phyloP scores from a whole-genome alignment of 805 yeast species.

The Suhomyces sp. region DNA sequence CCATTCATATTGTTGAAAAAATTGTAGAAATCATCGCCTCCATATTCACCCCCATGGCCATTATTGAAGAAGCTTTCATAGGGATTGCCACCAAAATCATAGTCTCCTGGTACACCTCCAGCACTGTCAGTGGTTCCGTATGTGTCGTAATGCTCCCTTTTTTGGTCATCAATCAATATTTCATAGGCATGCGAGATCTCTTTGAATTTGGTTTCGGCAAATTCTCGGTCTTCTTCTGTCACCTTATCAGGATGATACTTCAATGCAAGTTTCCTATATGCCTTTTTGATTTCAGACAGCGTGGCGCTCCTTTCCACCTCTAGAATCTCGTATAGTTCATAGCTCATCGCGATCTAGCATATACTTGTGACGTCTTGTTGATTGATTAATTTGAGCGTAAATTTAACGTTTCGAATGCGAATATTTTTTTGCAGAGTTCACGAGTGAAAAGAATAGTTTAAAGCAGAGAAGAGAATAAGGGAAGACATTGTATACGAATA shows the following conservation, averaged over 20 bases:
- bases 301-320: constrained; percentile 69
- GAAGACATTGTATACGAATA: neutral
- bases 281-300: constrained; percentile 70
- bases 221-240: constrained; percentile 56
- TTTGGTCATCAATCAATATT: constrained; percentile 65
- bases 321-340: constrained; percentile 55
- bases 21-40: constrained; percentile 73
- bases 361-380: neutral
- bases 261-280: constrained; percentile 82
- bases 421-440: constrained; percentile 1
- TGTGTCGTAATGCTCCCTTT: constrained; percentile 56
- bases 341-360: neutral
- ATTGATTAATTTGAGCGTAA: neutral
- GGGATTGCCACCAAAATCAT: constrained; percentile 31
- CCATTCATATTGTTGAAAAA: constrained; percentile 54
- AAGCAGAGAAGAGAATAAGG: neutral
- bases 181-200: constrained; percentile 86
- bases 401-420: neutral
- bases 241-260: constrained; percentile 89
- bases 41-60: constrained; percentile 44
- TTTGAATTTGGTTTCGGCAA: constrained; percentile 77
- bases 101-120: constrained; percentile 11
- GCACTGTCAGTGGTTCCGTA: constrained; percentile 44
- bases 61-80: constrained; percentile 33
- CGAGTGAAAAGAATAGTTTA: neutral